Evolutionary conservation across 2,329 filamentous ascomycete species (phyloP).

Genomic region (Mollisia scopiformis): DNA sequence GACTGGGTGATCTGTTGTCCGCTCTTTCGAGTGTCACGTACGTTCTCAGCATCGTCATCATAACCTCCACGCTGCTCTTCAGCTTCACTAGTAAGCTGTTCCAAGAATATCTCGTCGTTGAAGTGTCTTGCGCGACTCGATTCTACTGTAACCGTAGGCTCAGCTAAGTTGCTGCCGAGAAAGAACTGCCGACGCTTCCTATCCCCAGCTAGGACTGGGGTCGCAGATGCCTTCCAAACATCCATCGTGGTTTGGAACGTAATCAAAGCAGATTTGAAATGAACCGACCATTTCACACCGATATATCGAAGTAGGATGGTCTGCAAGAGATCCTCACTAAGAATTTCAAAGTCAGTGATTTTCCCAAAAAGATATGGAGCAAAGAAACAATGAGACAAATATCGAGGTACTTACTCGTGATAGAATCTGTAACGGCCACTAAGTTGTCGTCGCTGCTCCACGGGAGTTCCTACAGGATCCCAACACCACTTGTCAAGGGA

Average conservation of each 20-base stretch:
- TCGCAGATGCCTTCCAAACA: constrained; percentile 20
- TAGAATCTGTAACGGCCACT: constrained; percentile 62
- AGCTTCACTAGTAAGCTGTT: constrained; percentile 50
- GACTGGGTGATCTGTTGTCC: constrained; percentile 55
- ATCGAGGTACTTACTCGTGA: too few relatives aligned
- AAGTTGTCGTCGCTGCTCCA: constrained; percentile 55
- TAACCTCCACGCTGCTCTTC: constrained; percentile 43
- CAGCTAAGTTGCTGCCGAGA: constrained; percentile 28
- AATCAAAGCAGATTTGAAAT: constrained; percentile 44
- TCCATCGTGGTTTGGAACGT: constrained; percentile 5
- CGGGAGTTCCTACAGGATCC: constrained; percentile 45
- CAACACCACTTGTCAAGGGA: constrained; percentile 55
- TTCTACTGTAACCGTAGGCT: constrained; percentile 35
- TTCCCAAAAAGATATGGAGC: too few relatives aligned
- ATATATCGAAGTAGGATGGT: constrained; percentile 56
- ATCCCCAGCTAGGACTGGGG: constrained; percentile 41
- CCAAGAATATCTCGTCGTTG: constrained; percentile 53
- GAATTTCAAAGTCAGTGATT: too few relatives aligned
- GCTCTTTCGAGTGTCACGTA: constrained; percentile 40
- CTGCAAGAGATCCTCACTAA: constrained; percentile 58
- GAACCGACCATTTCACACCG: constrained; percentile 51
- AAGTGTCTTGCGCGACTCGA: constrained; percentile 47
- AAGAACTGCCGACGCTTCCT: constrained; percentile 48
- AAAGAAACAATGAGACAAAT: too few relatives aligned
- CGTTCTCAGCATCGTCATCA: constrained; percentile 41